Percentiles rank a stretch among this genome's conserved stretches.
Evolutionary conservation across 495 filamentous ascomycete genomes (phyloP).

Genomic region (Aspergillus baeticus): DNA sequence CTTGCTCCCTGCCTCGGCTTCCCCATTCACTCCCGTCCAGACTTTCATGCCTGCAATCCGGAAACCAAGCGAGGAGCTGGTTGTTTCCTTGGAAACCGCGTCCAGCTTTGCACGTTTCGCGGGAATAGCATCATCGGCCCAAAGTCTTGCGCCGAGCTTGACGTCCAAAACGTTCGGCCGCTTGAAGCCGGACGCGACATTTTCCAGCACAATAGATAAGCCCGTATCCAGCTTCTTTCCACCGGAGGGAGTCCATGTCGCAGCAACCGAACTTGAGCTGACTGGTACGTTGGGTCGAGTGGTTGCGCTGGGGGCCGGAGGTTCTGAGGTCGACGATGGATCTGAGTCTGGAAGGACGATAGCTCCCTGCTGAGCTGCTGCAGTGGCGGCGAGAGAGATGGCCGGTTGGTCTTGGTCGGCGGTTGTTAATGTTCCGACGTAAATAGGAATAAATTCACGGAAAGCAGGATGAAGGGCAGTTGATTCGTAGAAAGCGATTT

Average conservation of each 20-base stretch:
- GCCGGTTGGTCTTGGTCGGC: slow-evolving; percentile 53
- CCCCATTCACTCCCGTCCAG: slow-evolving; percentile 64
- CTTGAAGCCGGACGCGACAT: slow-evolving; percentile 76
- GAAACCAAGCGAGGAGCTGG: slow-evolving; percentile 76
- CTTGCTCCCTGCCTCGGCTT: slow-evolving; percentile 35
- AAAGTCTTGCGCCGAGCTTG: slow-evolving; percentile 83
- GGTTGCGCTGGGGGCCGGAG: slow-evolving; percentile 12
- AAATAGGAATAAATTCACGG: slow-evolving; percentile 77
- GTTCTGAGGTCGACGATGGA: slow-evolving; percentile 25
- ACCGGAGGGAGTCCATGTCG: slow-evolving; percentile 47
- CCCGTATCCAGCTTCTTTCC: slow-evolving; percentile 67
- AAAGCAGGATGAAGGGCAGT: slow-evolving; percentile 67
- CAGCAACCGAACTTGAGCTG: slow-evolving; percentile 6
- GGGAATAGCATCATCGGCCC: slow-evolving; percentile 76
- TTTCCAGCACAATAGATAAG: slow-evolving; percentile 81
- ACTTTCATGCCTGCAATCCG: slow-evolving; percentile 94
- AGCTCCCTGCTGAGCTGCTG: slow-evolving; percentile 41
- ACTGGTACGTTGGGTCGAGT: slow-evolving; percentile 6
- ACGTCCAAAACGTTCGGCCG: slow-evolving; percentile 92
- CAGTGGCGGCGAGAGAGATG: slow-evolving; percentile 40
- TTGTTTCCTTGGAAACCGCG: slow-evolving; percentile 74
- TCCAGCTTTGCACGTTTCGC: slow-evolving; percentile 81
- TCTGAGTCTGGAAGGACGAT: slow-evolving; percentile 39
- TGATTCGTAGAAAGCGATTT: slow-evolving; percentile 91
- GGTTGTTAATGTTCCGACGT: slow-evolving; percentile 70